A percentile compares a stretch with the other conserved stretches of the same genome.
These are phyloP conservation scores for Diophrys appendiculata DNA, from an alignment of 73 alveolate genomes.

Conservation along the genomic window DNA sequence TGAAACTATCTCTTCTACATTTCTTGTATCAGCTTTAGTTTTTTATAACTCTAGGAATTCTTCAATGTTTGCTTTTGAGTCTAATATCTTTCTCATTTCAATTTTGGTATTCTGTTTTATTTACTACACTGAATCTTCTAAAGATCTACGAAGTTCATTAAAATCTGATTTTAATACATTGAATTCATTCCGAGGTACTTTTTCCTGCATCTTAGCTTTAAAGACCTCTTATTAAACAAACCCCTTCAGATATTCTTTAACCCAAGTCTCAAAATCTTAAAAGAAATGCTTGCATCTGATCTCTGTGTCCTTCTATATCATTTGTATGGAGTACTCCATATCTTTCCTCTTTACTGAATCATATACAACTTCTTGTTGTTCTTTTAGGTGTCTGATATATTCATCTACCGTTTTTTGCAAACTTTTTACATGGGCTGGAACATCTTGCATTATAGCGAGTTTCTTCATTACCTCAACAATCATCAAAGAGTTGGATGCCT, in stretches of 20 bases:
- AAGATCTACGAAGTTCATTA: not conserved
- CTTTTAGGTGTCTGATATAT: not conserved
- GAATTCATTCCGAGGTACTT: not conserved
- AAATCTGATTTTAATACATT: not conserved
- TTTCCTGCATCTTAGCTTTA: not conserved
- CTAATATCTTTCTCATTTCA: not conserved
- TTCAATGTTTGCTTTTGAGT: not conserved
- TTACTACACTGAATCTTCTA: not conserved
- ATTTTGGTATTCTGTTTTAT: not conserved
- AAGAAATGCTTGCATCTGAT: not conserved
- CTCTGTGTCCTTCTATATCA: not conserved
- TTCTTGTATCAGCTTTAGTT: not conserved
- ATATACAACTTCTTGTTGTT: not conserved
- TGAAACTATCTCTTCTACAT: not conserved
- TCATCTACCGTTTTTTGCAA: not conserved
- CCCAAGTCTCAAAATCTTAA: not conserved
- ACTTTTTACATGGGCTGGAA: not conserved
- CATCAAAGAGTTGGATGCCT: too few relatives aligned
- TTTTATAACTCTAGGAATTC: not conserved
- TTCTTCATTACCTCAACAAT: slow-evolving; percentile 1
- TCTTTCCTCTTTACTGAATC: not conserved
- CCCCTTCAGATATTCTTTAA: not conserved
- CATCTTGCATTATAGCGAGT: not conserved
- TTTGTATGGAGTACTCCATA: not conserved
- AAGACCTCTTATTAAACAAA: not conserved